These are phyloP conservation scores for Cynara cardunculus DNA, from an alignment of 129 eudicot genomes.

Conservation along the genomic window DNA sequence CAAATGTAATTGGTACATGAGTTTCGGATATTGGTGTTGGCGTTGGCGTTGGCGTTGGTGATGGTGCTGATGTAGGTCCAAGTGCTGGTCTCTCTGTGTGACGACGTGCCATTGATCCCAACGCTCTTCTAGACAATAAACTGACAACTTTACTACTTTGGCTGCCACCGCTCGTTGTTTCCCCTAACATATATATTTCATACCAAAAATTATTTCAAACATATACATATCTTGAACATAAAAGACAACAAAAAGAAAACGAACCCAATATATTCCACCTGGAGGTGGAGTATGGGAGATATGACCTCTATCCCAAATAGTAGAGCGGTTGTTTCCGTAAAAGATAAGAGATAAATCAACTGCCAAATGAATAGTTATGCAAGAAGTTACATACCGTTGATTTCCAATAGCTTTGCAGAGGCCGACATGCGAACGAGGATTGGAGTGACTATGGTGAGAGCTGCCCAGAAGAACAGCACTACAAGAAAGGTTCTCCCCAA, in stretches of 20 bases:
- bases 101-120: constrained; percentile 21
- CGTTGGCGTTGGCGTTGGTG: constrained; percentile 24
- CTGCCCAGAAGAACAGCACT: constrained; percentile 65
- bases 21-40: constrained; percentile 19
- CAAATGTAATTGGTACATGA: constrained; percentile 2
- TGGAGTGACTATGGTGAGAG: constrained; percentile 65
- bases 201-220: not conserved
- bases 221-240: not conserved
- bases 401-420: constrained; percentile 36
- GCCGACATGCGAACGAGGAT: constrained; percentile 62
- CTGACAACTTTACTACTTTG: constrained; percentile 6
- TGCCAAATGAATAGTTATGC: not conserved
- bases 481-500: constrained; percentile 51
- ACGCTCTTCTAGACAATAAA: constrained; percentile 60
- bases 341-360: not conserved
- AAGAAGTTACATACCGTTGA: constrained; percentile 29
- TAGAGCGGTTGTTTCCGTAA: not conserved
- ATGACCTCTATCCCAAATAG: not conserved
- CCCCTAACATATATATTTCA: constrained; percentile 32
- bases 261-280: not conserved
- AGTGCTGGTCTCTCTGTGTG: constrained; percentile 11
- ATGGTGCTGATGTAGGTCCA: not conserved
- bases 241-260: not conserved
- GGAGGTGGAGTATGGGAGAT: not conserved
- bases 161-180: constrained; percentile 6